Evolutionary conservation across 345 rosid genomes (phyloP).

Genomic region (Heritiera littoralis): DNA sequence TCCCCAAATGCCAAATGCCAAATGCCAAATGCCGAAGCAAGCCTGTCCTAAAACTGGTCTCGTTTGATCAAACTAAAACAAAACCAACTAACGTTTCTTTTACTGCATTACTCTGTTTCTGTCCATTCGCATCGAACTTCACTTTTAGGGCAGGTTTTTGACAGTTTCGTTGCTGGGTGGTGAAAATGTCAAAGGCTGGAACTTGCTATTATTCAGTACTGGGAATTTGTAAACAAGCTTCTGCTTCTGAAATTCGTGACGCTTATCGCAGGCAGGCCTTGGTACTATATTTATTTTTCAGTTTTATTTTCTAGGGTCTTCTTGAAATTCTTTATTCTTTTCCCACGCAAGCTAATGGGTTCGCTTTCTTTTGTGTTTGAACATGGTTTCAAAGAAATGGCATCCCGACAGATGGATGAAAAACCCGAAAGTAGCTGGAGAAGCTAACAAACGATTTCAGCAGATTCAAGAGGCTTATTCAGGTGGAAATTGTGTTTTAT

Average conservation of each 20-base stretch:
- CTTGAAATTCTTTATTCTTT: not conserved
- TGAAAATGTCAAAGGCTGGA: constrained; percentile 24
- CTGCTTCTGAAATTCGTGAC: constrained; percentile 35
- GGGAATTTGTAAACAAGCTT: constrained; percentile 35
- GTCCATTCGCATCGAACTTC: not conserved
- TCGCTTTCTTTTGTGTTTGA: not conserved
- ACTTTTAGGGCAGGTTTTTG: not conserved
- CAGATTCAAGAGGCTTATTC: constrained; percentile 50
- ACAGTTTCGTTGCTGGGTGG: not conserved
- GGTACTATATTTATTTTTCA: constrained; percentile 15
- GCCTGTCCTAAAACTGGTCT: not conserved
- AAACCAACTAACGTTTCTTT: not conserved
- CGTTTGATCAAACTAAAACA: not conserved
- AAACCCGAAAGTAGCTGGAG: constrained; percentile 28
- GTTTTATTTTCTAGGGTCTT: too few relatives aligned
- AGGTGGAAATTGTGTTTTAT: not conserved
- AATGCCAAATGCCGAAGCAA: not conserved
- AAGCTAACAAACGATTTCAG: constrained; percentile 42
- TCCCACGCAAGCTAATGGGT: not conserved
- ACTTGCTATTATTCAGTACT: constrained; percentile 37
- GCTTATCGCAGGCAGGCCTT: constrained; percentile 39
- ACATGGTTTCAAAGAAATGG: constrained; percentile 38
- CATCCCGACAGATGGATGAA: constrained; percentile 45
- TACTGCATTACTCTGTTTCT: constrained; percentile 3
- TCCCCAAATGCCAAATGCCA: not conserved